These are phyloP conservation scores for Isatis tinctoria DNA, from an alignment of 345 rosid genomes.

Conservation along the genomic window DNA sequence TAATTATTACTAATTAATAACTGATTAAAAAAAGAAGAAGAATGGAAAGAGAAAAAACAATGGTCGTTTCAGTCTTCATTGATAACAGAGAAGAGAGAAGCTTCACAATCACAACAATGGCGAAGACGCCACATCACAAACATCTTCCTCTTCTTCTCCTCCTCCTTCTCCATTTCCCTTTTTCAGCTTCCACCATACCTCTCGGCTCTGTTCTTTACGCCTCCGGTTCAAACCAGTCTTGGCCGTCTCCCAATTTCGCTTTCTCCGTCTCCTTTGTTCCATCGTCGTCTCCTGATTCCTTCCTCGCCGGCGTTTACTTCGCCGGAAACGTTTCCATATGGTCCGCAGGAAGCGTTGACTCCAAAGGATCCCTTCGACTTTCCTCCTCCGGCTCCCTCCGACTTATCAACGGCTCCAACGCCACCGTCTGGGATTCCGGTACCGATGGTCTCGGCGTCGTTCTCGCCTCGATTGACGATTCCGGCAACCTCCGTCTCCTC, in stretches of 20 bases:
- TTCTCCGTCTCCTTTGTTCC: slow-evolving; percentile 49
- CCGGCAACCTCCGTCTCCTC: slow-evolving; percentile 51
- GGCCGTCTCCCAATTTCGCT: slow-evolving; percentile 40
- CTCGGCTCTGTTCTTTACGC: slow-evolving; percentile 47
- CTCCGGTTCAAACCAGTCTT: slow-evolving; percentile 33
- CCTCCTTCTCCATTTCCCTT: slow-evolving; percentile 3
- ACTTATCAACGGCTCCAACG: slow-evolving; percentile 52
- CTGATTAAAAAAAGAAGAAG: background rate
- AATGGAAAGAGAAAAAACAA: background rate
- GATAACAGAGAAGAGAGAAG: background rate
- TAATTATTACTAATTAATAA: background rate
- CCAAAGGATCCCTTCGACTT: slow-evolving; percentile 44
- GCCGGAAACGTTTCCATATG: slow-evolving; percentile 43
- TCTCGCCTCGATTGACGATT: slow-evolving; percentile 49
- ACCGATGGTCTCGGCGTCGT: slow-evolving; percentile 46
- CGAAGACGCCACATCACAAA: slow-evolving; percentile 5
- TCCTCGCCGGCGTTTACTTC: slow-evolving; percentile 41
- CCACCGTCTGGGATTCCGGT: slow-evolving; percentile 54
- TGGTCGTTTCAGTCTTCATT: background rate
- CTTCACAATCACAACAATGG: slow-evolving; percentile 21
- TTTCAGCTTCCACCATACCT: slow-evolving; percentile 25
- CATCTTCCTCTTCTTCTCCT: background rate
- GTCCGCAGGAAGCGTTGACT: slow-evolving; percentile 58
- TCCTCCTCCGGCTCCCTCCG: slow-evolving; percentile 47
- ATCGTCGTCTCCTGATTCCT: slow-evolving; percentile 31